Conservation (phyloP, 768 basidiomycete species). For the Rhodotorula graminis region DNA sequence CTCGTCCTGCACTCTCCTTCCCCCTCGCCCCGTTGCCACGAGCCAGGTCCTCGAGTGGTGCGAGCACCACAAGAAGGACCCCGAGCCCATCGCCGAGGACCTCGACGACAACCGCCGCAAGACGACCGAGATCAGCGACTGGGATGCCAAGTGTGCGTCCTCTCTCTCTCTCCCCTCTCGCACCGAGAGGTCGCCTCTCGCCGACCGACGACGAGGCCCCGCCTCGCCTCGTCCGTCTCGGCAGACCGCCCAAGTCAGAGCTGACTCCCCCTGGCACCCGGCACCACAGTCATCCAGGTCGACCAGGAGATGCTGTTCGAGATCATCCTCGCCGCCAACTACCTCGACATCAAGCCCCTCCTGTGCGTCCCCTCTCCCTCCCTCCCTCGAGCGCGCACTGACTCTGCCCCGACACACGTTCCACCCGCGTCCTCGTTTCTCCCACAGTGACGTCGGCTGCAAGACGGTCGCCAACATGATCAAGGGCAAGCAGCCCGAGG, state of each 20-base stretch:
- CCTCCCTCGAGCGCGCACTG: not conserved
- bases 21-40: slow-evolving; percentile 25
- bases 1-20: slow-evolving; percentile 25
- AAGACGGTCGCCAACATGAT: slow-evolving; percentile 99
- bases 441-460: slow-evolving; percentile 82
- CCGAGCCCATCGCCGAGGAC: slow-evolving; percentile 77
- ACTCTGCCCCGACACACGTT: too few species aligned
- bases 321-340: slow-evolving; percentile 99
- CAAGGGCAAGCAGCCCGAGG: slow-evolving; percentile 99
- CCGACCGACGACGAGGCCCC: too few species aligned
- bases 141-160: slow-evolving; percentile 79
- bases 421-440: not conserved
- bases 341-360: slow-evolving; percentile 97
- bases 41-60: slow-evolving; percentile 97
- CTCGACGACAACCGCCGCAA: slow-evolving; percentile 94
- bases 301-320: slow-evolving; percentile 99
- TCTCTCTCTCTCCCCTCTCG: not conserved
- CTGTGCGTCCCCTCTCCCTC: slow-evolving; percentile 58
- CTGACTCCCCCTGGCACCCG: slow-evolving; percentile 9
- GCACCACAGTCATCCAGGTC: slow-evolving; percentile 65
- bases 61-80: slow-evolving; percentile 96
- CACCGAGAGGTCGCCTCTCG: too few species aligned
- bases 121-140: slow-evolving; percentile 97
- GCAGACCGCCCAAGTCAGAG: too few species aligned
- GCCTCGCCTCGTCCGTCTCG: not conserved